Base-by-base conservation (phyloP, 2,329 filamentous ascomycete species). In the Fusarium sp. region DNA sequence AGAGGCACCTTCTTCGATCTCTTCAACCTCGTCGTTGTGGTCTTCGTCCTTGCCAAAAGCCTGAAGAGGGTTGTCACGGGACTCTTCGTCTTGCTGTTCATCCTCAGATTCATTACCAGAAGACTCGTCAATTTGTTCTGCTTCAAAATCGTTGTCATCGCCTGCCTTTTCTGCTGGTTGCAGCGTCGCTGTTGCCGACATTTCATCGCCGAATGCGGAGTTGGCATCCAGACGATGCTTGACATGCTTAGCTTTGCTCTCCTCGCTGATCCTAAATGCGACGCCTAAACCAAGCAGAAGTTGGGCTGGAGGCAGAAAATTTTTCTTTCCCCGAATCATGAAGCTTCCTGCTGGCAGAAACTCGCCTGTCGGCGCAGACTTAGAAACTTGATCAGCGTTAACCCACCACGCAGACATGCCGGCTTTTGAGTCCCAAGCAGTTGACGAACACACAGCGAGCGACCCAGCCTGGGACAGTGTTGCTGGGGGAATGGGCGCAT, bases 341-440 rank as follows among this genome's bases (percentile, higher is more conserved):
- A 99, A 98, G 69, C 89, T 89, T 20, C 95, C 96, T 0, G 88
- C 85, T 0, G 90, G 88, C 10, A 99, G 82, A 74, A 93, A 95
- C 73, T 97, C 95, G 27, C 95, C 95, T 0, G 88, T 90, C 2
- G 90, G 86, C 0, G 92, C 91, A 37, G 90, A 93, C 82, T 98
- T 98, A 13, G 93, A 94, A 0, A 99, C 93, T 79, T 98, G 95
- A 58, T 95, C 91, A 4, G 93, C 92, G 68, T 91, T 90, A 1
- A 97, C 95, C 96, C 96, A 99, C 92, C 93, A 99, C 12, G 95
- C 95, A 20, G 93, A 92, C 93, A 98, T 97, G 18, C 94, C 90
- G 12, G 95, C 95, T 80, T 99, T 99, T 3, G 93, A 95, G 67
- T 98, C 96, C 96, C 96, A 99, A 0, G 95, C 96, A 61, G 86